Percentiles rank a stretch among this genome's conserved stretches.
Evolutionary conservation across 2,329 filamentous ascomycete species (phyloP).

Genomic region (Colletotrichum musicola): DNA sequence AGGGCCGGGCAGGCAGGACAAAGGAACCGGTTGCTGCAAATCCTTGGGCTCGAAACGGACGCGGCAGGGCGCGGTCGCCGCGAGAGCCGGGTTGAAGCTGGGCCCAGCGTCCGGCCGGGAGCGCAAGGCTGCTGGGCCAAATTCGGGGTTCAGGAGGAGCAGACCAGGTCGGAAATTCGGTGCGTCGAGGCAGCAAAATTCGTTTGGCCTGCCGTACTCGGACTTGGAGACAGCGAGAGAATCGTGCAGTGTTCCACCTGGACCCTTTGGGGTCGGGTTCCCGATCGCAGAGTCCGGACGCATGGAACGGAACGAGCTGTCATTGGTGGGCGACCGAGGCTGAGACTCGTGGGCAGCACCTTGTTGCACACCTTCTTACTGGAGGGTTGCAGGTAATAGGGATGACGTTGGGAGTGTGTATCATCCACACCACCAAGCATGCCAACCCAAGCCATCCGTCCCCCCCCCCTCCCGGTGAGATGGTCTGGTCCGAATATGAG

Average conservation of each 20-base stretch:
- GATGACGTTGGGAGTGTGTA: conserved; percentile 26
- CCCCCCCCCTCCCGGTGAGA: background rate
- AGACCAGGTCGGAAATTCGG: conserved; percentile 23
- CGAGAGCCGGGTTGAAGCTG: conserved; percentile 9
- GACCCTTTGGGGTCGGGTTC: conserved; percentile 18
- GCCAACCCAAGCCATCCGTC: too few species aligned
- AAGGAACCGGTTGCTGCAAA: background rate
- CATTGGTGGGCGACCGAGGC: conserved; percentile 20
- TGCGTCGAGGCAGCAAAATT: background rate
- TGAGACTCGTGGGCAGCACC: conserved; percentile 27
- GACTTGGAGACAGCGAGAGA: conserved; percentile 24
- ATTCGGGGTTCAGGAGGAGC: conserved; percentile 8
- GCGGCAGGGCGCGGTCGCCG: background rate
- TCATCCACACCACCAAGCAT: conserved; percentile 1
- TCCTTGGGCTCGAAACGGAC: background rate
- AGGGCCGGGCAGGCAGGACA: too few species aligned
- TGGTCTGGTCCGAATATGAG: conserved; percentile 12
- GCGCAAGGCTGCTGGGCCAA: conserved; percentile 11
- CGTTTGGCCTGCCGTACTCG: conserved; percentile 23
- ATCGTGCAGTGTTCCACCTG: conserved; percentile 23
- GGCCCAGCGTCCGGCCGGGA: conserved; percentile 11
- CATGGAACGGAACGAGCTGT: background rate
- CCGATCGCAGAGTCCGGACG: conserved; percentile 29
- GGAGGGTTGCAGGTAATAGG: background rate
- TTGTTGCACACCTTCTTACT: conserved; percentile 17